Percentiles rank a stretch among this genome's conserved stretches.
Conservation (phyloP, 495 filamentous ascomycete species). For the Talaromyces trachyspermus region DNA sequence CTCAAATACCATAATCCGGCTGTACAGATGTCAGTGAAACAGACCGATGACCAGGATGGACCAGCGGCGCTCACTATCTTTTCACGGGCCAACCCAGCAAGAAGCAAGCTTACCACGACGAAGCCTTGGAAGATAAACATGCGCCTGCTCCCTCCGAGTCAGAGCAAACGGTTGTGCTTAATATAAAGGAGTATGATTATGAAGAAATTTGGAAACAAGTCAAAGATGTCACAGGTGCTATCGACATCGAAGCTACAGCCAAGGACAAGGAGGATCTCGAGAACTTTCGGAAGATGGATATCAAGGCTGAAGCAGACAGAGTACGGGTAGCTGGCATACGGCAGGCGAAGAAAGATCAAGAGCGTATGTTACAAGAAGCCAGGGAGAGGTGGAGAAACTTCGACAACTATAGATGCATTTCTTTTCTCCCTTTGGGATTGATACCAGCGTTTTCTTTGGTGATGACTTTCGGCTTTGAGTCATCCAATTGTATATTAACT, state of each 20-base stretch:
- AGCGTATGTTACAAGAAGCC: conserved; percentile 56
- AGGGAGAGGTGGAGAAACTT: conserved; percentile 38
- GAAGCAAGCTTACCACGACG: conserved; percentile 15
- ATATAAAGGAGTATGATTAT: conserved; percentile 29
- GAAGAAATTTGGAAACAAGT: conserved; percentile 62
- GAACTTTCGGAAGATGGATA: conserved; percentile 51
- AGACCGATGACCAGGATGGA: conserved; percentile 44
- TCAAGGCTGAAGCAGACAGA: conserved; percentile 45
- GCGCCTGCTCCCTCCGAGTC: conserved; percentile 25
- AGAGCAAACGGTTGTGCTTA: conserved; percentile 29
- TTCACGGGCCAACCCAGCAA: conserved; percentile 43
- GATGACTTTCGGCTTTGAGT: no score
- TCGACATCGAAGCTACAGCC: conserved; percentile 47
- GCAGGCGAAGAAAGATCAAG: conserved; percentile 53
- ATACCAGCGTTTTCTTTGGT: no score
- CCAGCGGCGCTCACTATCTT: conserved; percentile 70
- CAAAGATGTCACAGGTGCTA: conserved; percentile 59
- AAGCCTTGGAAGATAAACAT: conserved; percentile 24
- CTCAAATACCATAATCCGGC: conserved; percentile 92
- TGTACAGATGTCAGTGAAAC: conserved; percentile 72
- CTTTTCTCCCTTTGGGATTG: not conserved
- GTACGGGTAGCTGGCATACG: conserved; percentile 47
- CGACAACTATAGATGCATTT: conserved; percentile 19
- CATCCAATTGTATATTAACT: no score
- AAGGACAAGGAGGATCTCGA: conserved; percentile 53